Conservation (phyloP, 495 filamentous ascomycete species). For the Lineolata rhizophorae region DNA sequence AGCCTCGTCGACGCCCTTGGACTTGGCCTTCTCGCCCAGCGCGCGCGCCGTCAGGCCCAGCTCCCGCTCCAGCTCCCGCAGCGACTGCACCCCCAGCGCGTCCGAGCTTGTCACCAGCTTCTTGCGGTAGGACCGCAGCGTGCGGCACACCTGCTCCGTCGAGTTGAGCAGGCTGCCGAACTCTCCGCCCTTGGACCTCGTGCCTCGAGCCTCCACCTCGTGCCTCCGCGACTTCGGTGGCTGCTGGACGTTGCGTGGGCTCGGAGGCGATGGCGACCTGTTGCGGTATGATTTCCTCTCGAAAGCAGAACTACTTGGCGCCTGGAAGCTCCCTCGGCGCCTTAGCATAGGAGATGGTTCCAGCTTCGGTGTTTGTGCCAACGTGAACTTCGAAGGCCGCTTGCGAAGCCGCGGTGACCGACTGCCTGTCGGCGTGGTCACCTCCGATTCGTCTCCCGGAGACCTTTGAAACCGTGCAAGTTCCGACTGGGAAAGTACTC, state of each 20-base stretch:
- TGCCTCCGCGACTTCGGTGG: conserved; percentile 21
- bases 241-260: conserved; percentile 9
- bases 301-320: too few species aligned
- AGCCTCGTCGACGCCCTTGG: conserved; percentile 28
- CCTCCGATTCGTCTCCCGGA: conserved; percentile 9
- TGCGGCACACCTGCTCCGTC: conserved; percentile 60
- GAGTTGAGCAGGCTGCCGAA: conserved; percentile 48
- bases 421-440: conserved; percentile 11
- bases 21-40: conserved; percentile 34
- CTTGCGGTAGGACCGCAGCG: conserved; percentile 63
- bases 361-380: conserved; percentile 17
- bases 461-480: conserved; percentile 16
- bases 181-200: conserved; percentile 29
- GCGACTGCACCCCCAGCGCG: conserved; percentile 30
- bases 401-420: conserved; percentile 14
- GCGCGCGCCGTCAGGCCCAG: conserved; percentile 51
- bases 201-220: conserved; percentile 32
- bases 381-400: conserved; percentile 12
- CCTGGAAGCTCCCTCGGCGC: too few species aligned
- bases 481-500: conserved; percentile 18
- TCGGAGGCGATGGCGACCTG: conserved; percentile 17
- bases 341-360: conserved; percentile 12
- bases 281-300: too few species aligned
- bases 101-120: conserved; percentile 46
- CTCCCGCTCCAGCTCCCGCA: conserved; percentile 61